A percentile compares a stretch with the other conserved stretches of the same genome.
Conservation (phyloP, 768 basidiomycete species). For the Mycena filopes region DNA sequence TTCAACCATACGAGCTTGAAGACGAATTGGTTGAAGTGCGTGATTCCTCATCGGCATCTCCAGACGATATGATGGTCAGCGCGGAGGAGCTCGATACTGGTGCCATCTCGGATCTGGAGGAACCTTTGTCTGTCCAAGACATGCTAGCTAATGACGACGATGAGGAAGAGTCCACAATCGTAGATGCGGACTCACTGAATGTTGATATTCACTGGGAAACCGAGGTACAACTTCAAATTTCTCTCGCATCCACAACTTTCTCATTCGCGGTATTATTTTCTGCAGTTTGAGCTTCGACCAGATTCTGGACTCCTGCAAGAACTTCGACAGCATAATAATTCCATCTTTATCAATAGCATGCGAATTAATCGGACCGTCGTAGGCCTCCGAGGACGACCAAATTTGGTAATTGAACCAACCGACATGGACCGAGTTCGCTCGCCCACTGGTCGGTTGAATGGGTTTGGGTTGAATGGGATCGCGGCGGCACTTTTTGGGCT, state of each 20-base stretch:
- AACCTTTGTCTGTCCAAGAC: background rate
- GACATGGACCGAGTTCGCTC: constrained; percentile 15
- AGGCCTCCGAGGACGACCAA: background rate
- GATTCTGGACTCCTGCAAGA: background rate
- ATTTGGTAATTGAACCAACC: background rate
- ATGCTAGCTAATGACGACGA: background rate
- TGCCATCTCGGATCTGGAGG: background rate
- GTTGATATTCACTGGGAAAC: background rate
- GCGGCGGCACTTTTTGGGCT: constrained; percentile 33
- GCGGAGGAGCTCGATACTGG: background rate
- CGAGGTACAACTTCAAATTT: background rate
- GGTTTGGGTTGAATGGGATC: constrained; percentile 38
- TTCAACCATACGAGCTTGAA: background rate
- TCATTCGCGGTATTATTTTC: background rate
- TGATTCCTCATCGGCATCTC: too few species aligned
- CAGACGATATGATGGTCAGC: background rate
- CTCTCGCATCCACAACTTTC: too few species aligned
- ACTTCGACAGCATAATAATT: background rate
- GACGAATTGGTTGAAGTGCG: background rate
- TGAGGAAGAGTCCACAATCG: background rate
- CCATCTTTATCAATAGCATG: background rate
- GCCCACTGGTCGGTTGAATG: constrained; percentile 40
- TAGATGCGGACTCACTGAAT: background rate
- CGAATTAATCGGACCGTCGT: background rate
- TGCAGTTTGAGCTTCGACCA: background rate